These are phyloP conservation scores for Trifolium fragiferum DNA, from an alignment of 306 rosid genomes.

Conservation along the genomic window DNA sequence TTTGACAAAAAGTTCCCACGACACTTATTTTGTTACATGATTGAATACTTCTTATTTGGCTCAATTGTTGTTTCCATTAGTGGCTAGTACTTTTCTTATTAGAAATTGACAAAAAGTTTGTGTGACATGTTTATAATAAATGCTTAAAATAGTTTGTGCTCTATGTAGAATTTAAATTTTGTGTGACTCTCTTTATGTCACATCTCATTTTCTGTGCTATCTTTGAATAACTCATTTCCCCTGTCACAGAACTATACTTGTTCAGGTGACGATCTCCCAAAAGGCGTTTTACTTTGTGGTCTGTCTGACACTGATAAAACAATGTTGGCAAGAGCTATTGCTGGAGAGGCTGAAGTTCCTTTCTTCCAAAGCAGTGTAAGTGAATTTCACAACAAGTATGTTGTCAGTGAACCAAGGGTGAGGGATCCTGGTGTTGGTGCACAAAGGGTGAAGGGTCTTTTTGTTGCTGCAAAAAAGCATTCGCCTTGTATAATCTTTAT, in stretches of 20 bases:
- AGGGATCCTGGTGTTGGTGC: constrained; percentile 94
- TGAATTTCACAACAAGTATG: too few species aligned
- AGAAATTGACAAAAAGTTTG: too few species aligned
- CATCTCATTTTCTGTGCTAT: constrained; percentile 10
- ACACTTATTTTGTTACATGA: too few species aligned
- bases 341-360: constrained; percentile 96
- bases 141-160: too few species aligned
- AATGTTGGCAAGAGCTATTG: constrained; percentile 93
- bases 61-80: too few species aligned
- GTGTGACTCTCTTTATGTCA: too few species aligned
- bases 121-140: too few species aligned
- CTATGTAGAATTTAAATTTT: too few species aligned
- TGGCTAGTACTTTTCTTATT: too few species aligned
- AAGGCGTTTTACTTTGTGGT: constrained; percentile 95
- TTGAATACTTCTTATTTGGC: too few species aligned
- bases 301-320: constrained; percentile 97
- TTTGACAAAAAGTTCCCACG: too few species aligned
- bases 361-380: constrained; percentile 91
- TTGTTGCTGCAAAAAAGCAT: constrained; percentile 84
- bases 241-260: constrained; percentile 85
- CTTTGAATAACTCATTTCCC: constrained; percentile 26
- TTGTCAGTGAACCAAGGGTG: constrained; percentile 73
- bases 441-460: constrained; percentile 84
- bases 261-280: constrained; percentile 90
- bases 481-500: constrained; percentile 92